phyloP scores from a whole-genome alignment of 306 rosid genomes.

The Rubus parviflorus region DNA sequence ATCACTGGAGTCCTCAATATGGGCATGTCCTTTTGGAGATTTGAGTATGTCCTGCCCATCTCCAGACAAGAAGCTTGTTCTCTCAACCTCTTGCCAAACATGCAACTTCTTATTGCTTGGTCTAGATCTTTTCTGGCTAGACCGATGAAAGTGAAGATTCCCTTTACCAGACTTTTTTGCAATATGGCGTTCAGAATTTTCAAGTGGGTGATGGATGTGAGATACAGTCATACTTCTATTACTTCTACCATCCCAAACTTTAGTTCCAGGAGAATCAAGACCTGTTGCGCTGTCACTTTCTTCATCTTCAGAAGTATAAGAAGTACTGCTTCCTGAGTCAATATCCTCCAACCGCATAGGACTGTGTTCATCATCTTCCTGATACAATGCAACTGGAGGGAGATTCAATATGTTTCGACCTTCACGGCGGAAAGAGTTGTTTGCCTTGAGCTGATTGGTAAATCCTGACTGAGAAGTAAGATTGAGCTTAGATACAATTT shows the following conservation, averaged over 20 bases:
- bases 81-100: slow-evolving; percentile 91
- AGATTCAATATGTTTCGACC: slow-evolving; percentile 36
- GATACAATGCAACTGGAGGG: slow-evolving; percentile 38
- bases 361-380: slow-evolving; percentile 47
- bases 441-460: slow-evolving; percentile 31
- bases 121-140: slow-evolving; percentile 67
- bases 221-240: slow-evolving; percentile 67
- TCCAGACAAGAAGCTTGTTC: slow-evolving; percentile 90
- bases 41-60: slow-evolving; percentile 92
- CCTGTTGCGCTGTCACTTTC: slow-evolving; percentile 69
- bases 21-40: slow-evolving; percentile 44
- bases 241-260: slow-evolving; percentile 93
- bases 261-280: slow-evolving; percentile 92
- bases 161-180: slow-evolving; percentile 60
- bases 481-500: slow-evolving; percentile 38
- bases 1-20: slow-evolving; percentile 65
- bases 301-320: slow-evolving; percentile 86
- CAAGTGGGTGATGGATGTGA: slow-evolving; percentile 96
- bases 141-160: slow-evolving; percentile 45
- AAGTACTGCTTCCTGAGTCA: slow-evolving; percentile 69
- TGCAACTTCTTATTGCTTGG: slow-evolving; percentile 46
- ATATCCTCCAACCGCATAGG: slow-evolving; percentile 34
- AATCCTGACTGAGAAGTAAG: slow-evolving; percentile 39
- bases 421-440: slow-evolving; percentile 31
- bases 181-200: slow-evolving; percentile 51